Evolutionary conservation across 768 basidiomycete genomes (phyloP), one percentile per base, ranked within the genome.

Genomic region (Boletus patriciae): DNA sequence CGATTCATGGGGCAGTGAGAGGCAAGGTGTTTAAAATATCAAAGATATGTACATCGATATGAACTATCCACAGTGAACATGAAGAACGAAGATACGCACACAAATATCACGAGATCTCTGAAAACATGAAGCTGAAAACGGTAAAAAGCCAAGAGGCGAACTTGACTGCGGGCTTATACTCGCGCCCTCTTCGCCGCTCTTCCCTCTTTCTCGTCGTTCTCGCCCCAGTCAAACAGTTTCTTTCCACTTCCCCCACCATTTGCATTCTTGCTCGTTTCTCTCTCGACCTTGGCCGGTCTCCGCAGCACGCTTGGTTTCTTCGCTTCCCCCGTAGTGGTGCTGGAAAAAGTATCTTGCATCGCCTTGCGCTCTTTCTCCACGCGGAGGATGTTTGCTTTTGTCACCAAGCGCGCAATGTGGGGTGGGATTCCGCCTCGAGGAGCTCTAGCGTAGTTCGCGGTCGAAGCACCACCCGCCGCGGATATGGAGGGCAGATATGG

Each of bases 171-270:
- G 23, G 49, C 23, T 62, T 38, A 68, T 23, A 57, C 18, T 29
- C 43, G 58, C 34, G 34, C 51, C 52, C 54, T 64, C 62, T 66
- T 70, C n/a, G 38, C 11, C 29, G 36, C 44, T 10, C 62, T 61
- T 27, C 46, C 40, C 27, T 47, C 76, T 93, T 94, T 50, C 78
- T 78, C 23, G 84, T 84, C 21, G 84, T 83, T 86, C 94, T 88
- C 49, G 85, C 88, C 74, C 90, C 86, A 62, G 85, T 88, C 43
- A 81, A 77, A 63, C 78, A 80, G 52, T 75, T 77, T 47, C 57
- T 60, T 59, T 18, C 50, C 41, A 15, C 25, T 46, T 5, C 19
- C 36, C 11, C 49, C 21, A 6, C 54, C 37, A 6, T 13, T 33
- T 4, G 13, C 42, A 18, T 4, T 29, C 43, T 50, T 65, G 23